phyloP scores from a whole-genome alignment of 805 yeast genomes.

The Candida lessepsii region DNA sequence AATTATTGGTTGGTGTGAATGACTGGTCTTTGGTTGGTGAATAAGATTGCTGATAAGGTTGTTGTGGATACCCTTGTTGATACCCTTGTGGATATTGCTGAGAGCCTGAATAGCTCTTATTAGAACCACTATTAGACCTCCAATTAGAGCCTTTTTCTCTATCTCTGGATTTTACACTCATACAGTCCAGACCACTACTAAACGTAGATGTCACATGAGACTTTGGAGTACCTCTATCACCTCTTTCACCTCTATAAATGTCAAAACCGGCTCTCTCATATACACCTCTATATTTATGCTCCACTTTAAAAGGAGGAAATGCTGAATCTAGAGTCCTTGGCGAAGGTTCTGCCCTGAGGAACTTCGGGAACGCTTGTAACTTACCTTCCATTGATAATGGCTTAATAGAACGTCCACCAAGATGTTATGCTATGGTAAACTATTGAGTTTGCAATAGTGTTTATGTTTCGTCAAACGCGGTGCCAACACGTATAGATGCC shows the following conservation, averaged over 20 bases:
- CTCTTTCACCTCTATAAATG: conserved; percentile 20
- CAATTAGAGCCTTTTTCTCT: neutral
- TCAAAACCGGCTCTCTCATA: conserved; percentile 85
- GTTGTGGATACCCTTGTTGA: no score
- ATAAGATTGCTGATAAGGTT: no score
- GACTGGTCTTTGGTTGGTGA: no score
- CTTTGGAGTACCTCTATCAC: conserved; percentile 9
- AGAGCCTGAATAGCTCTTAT: neutral
- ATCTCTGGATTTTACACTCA: neutral
- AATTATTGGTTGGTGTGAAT: no score
- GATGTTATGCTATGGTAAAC: neutral
- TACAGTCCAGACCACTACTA: conserved; percentile 3
- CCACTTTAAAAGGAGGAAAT: conserved; percentile 70
- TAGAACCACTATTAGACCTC: neutral
- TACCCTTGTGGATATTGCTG: neutral
- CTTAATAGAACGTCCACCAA: neutral
- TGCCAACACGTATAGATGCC: neutral
- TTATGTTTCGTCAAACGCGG: conserved; percentile 1
- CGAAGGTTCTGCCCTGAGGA: conserved; percentile 22
- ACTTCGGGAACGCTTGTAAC: conserved; percentile 17
- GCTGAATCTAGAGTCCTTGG: conserved; percentile 43
- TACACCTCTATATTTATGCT: conserved; percentile 62
- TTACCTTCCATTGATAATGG: conserved; percentile 3
- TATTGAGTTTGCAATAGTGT: neutral
- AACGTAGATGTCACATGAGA: conserved; percentile 9